A percentile compares a stretch with the other conserved stretches of the same genome.
These are phyloP conservation scores for Diplotaxis tenuifolia DNA, from an alignment of 345 rosid species.

Conservation along the genomic window DNA sequence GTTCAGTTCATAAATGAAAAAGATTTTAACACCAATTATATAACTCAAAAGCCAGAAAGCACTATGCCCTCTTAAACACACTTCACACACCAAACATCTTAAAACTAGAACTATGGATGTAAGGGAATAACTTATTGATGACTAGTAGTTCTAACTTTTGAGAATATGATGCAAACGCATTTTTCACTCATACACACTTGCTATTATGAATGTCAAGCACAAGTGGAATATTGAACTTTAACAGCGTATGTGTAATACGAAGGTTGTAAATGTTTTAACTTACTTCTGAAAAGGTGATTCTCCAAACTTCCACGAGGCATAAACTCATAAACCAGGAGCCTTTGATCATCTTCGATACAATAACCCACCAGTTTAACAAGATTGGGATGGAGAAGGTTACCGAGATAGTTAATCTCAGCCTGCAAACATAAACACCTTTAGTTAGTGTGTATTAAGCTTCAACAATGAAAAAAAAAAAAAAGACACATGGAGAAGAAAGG, in stretches of 20 bases:
- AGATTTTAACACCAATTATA: not conserved
- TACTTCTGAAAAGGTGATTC: conserved; percentile 67
- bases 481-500: not conserved
- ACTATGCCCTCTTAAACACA: not conserved
- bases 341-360: conserved; percentile 65
- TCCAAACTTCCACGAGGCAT: conserved; percentile 76
- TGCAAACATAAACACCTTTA: conserved; percentile 39
- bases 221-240: too few relatives aligned
- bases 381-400: conserved; percentile 61
- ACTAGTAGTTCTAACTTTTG: not conserved
- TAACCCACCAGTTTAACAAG: conserved; percentile 59
- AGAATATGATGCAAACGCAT: not conserved
- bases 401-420: conserved; percentile 76
- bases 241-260: not conserved
- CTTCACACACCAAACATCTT: not conserved
- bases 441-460: not conserved
- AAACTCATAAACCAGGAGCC: conserved; percentile 64
- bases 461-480: conserved; percentile 1
- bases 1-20: not conserved
- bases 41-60: conserved; percentile 1
- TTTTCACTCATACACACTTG: too few relatives aligned
- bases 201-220: too few relatives aligned
- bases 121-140: not conserved
- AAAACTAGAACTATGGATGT: not conserved
- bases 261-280: not conserved